Base-by-base conservation (phyloP, 495 filamentous ascomycete genomes). In the Podospora fimiseda region DNA sequence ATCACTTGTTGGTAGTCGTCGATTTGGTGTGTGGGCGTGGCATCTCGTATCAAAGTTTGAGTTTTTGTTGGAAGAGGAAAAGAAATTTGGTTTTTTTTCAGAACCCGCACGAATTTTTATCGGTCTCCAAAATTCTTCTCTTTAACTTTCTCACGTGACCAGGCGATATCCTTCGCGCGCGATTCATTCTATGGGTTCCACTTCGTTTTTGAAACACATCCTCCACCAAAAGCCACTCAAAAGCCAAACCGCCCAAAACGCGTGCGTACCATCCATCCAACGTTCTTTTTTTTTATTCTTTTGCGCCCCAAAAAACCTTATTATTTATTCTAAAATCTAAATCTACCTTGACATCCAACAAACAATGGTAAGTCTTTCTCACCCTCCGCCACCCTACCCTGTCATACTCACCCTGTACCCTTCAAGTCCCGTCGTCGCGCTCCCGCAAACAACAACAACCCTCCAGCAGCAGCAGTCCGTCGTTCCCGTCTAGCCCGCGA, bases 401-500 rank as follows among this genome's bases (percentile, higher is more conserved):
- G n/a, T n/a, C n/a, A n/a, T n/a, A n/a, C n/a, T n/a, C n/a, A n/a
- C n/a, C n/a, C n/a, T n/a, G n/a, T n/a, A n/a, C n/a, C n/a, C n/a
- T n/a, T n/a, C n/a, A n/a, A n/a, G n/a, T n/a, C n/a, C n/a, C n/a
- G 43, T 21, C 40, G 43, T 53, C 48, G 50, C 39, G 43, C 52
- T 45, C 18, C 48, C 41, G 38, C 24, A 49, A 39, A 43, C 14
- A 6, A 14, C 22, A 47, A 22, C 36, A 45, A 14, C 15, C 57
- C 48, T 52, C 64, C 36, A 66, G 64, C n/a, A 22, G 19, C 45
- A 9, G 24, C 14, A 36, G 58, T 63, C 43, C 67, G 62, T 40
- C 81, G 77, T 57, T 95, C 90, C 58, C 92, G 89, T 65, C 87
- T 95, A 53, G 90, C 91, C 2, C 88, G 88, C 66, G 88, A 93